These are phyloP conservation scores for Russula virescens DNA, from an alignment of 768 basidiomycete genomes.

Conservation along the genomic window DNA sequence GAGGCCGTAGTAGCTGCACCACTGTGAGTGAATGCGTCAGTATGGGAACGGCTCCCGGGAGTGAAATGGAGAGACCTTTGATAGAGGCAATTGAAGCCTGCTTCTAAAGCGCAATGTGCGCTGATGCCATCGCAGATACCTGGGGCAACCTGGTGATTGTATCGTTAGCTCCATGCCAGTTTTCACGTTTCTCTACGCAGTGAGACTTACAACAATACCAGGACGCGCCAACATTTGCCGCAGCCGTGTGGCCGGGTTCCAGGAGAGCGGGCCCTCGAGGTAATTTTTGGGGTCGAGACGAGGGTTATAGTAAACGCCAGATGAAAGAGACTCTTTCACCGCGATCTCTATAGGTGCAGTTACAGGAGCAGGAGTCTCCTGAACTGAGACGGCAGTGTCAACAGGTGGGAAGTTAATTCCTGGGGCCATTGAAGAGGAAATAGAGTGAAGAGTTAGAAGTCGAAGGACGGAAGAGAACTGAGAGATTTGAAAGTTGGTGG, in stretches of 20 bases:
- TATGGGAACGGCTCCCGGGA: neutral
- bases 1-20: constrained; percentile 52
- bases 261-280: constrained; percentile 65
- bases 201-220: too few species aligned
- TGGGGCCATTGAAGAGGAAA: constrained; percentile 1
- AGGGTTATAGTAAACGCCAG: too few species aligned
- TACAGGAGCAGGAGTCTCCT: neutral
- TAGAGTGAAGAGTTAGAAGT: neutral
- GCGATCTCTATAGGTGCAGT: neutral
- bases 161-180: constrained; percentile 5
- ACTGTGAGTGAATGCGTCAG: neutral
- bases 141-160: too few species aligned
- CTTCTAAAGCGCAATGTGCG: too few species aligned
- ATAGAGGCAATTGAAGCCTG: constrained; percentile 68
- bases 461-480: neutral
- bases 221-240: constrained; percentile 48
- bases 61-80: constrained; percentile 46
- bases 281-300: too few species aligned
- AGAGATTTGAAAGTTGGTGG: neutral
- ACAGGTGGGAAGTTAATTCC: too few species aligned
- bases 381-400: neutral
- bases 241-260: constrained; percentile 64
- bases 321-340: neutral
- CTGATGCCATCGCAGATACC: too few species aligned
- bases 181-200: neutral